A percentile compares a stretch with the other conserved stretches of the same genome.
Evolutionary conservation across 2,329 filamentous ascomycete species (phyloP).

Genomic region (Diaporthe batatas): DNA sequence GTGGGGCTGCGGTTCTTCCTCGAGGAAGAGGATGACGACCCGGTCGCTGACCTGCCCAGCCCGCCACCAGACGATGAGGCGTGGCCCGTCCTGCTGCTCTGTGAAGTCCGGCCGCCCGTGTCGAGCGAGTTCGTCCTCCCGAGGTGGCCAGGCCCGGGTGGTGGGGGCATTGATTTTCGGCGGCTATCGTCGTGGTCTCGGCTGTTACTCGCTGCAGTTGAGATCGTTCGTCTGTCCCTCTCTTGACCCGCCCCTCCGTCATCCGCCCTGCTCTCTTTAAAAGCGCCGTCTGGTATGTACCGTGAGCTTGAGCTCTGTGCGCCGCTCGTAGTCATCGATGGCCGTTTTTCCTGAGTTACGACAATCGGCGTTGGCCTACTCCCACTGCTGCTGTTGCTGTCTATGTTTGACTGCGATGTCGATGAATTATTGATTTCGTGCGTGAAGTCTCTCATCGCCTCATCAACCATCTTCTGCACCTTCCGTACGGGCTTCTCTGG

Average conservation of each 20-base stretch:
- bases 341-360: conserved; percentile 30
- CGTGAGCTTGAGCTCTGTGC: conserved; percentile 34
- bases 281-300: conserved; percentile 32
- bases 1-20: conserved; percentile 41
- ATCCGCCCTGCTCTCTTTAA: conserved; percentile 29
- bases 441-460: conserved; percentile 66
- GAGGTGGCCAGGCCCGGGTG: conserved; percentile 31
- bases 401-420: conserved; percentile 19
- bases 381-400: conserved; percentile 6
- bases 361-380: conserved; percentile 29
- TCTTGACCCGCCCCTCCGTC: conserved; percentile 18
- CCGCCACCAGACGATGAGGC: conserved; percentile 20
- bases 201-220: conserved; percentile 24
- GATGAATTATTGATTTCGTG: conserved; percentile 42
- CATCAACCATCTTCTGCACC: conserved; percentile 71
- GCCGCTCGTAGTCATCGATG: conserved; percentile 14
- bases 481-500: conserved; percentile 70
- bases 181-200: conserved; percentile 38
- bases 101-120: conserved; percentile 17
- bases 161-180: conserved; percentile 28
- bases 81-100: conserved; percentile 29
- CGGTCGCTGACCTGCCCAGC: conserved; percentile 16
- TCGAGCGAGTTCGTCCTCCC: conserved; percentile 33
- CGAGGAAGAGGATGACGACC: conserved; percentile 16
- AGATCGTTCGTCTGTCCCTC: conserved; percentile 24